These are phyloP conservation scores for Penicillium sp. DNA, from an alignment of 2,329 filamentous ascomycete genomes.

Conservation along the genomic window DNA sequence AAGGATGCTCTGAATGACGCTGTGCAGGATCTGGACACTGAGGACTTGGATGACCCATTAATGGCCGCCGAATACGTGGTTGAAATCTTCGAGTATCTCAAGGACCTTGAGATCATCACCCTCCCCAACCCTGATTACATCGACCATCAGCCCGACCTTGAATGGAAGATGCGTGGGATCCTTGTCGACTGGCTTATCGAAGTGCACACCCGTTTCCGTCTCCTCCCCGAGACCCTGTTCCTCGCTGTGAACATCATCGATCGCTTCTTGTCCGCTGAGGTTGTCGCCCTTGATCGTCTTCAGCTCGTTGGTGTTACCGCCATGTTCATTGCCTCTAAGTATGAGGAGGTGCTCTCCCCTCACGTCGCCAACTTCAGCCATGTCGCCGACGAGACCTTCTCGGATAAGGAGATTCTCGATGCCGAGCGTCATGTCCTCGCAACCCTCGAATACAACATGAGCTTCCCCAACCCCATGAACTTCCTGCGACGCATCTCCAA, in stretches of 20 bases:
- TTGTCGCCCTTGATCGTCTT: constrained; percentile 91
- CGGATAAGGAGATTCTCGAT: constrained; percentile 89
- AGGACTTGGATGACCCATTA: constrained; percentile 88
- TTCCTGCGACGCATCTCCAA: constrained; percentile 98
- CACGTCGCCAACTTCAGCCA: constrained; percentile 97
- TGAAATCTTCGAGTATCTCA: constrained; percentile 96
- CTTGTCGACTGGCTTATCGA: constrained; percentile 98
- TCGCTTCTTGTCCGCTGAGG: constrained; percentile 91
- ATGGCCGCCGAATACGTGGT: constrained; percentile 98
- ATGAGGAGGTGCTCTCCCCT: constrained; percentile 94
- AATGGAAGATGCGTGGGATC: constrained; percentile 98
- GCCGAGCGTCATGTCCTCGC: constrained; percentile 94
- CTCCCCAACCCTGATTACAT: constrained; percentile 94
- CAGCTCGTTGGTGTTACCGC: constrained; percentile 96
- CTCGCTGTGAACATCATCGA: constrained; percentile 98
- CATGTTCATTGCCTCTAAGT: constrained; percentile 99
- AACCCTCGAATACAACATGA: constrained; percentile 92
- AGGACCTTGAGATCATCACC: constrained; percentile 75
- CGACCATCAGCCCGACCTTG: constrained; percentile 87
- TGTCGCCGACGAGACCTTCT: constrained; percentile 95
- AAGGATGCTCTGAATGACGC: constrained; percentile 42
- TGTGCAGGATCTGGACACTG: constrained; percentile 68
- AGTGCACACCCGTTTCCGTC: constrained; percentile 93
- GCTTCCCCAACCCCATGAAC: constrained; percentile 99
- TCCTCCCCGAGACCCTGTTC: constrained; percentile 94